Conservation (phyloP, 1,284 basidiomycete species). For the Erythrobasidium hasegawianum region DNA sequence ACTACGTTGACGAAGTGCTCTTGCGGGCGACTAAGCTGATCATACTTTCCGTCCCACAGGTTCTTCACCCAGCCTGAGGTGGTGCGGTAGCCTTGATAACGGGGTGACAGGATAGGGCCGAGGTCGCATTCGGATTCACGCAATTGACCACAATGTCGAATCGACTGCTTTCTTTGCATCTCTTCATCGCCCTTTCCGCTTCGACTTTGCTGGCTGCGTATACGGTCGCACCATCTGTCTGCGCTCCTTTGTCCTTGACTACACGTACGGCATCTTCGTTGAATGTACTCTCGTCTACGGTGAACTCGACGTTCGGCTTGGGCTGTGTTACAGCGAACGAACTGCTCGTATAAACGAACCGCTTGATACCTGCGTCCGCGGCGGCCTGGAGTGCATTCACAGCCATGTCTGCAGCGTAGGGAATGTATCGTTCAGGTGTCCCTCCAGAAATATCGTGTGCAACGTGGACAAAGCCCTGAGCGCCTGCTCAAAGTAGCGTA, state of each 20-base stretch:
- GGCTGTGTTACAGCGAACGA: conserved; percentile 21
- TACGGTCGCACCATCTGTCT: background rate
- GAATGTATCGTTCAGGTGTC: conserved; percentile 19
- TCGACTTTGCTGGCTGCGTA: conserved; percentile 36
- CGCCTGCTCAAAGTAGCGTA: too few species aligned
- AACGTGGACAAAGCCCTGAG: conserved; percentile 33
- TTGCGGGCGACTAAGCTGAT: background rate
- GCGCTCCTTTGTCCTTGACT: background rate
- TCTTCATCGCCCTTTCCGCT: conserved; percentile 34
- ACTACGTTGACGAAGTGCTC: conserved; percentile 1
- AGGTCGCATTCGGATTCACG: conserved; percentile 30
- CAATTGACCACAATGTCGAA: conserved; percentile 33
- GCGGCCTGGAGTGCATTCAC: conserved; percentile 23
- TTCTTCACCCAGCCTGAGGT: conserved; percentile 2
- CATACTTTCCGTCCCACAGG: background rate
- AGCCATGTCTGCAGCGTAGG: conserved; percentile 17
- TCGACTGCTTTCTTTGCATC: conserved; percentile 29
- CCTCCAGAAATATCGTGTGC: conserved; percentile 33
- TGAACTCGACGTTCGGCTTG: conserved; percentile 9
- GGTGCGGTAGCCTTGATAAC: background rate
- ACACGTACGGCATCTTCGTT: conserved; percentile 19
- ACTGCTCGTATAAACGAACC: conserved; percentile 35
- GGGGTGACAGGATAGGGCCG: conserved; percentile 3
- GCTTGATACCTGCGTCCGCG: conserved; percentile 14
- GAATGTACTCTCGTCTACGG: conserved; percentile 8